phyloP scores from a whole-genome alignment of 1,284 basidiomycete species.

The Malassezia globosa region DNA sequence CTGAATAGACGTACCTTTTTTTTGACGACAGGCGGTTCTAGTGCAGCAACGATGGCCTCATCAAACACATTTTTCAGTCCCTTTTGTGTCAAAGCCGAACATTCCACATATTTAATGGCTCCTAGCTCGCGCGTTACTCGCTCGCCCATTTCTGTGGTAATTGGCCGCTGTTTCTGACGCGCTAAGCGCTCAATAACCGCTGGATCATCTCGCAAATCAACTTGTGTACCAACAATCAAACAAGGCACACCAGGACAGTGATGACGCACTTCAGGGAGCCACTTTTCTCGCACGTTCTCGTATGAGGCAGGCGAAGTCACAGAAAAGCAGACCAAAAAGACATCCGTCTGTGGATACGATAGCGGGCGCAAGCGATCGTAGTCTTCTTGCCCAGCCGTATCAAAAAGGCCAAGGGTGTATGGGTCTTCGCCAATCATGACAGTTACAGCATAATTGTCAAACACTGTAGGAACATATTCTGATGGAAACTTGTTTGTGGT shows the following conservation, averaged over 20 bases:
- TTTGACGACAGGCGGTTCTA: constrained; percentile 84
- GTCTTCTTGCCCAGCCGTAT: constrained; percentile 99
- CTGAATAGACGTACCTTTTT: constrained; percentile 52
- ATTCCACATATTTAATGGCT: constrained; percentile 98
- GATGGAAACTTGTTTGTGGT: constrained; percentile 69
- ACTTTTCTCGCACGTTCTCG: constrained; percentile 99
- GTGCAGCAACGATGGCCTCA: constrained; percentile 96
- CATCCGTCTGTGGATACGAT: constrained; percentile 98
- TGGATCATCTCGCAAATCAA: constrained; percentile 87
- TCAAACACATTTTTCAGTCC: constrained; percentile 99
- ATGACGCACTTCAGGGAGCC: constrained; percentile 99
- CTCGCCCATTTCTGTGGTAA: constrained; percentile 78
- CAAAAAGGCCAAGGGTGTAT: constrained; percentile 93
- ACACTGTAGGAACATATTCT: constrained; percentile 92
- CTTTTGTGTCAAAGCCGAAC: constrained; percentile 96
- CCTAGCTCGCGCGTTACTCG: constrained; percentile 86
- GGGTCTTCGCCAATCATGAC: constrained; percentile 99
- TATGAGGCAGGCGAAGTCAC: constrained; percentile 97
- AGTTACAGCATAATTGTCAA: constrained; percentile 95
- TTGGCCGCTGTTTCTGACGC: constrained; percentile 89
- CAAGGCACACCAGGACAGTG: constrained; percentile 99
- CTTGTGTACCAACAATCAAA: constrained; percentile 95
- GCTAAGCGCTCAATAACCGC: constrained; percentile 87
- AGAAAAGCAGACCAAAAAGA: constrained; percentile 98
- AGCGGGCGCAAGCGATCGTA: constrained; percentile 96